phyloP scores from a whole-genome alignment of 805 yeast species.

The Candida taoyuanica region DNA sequence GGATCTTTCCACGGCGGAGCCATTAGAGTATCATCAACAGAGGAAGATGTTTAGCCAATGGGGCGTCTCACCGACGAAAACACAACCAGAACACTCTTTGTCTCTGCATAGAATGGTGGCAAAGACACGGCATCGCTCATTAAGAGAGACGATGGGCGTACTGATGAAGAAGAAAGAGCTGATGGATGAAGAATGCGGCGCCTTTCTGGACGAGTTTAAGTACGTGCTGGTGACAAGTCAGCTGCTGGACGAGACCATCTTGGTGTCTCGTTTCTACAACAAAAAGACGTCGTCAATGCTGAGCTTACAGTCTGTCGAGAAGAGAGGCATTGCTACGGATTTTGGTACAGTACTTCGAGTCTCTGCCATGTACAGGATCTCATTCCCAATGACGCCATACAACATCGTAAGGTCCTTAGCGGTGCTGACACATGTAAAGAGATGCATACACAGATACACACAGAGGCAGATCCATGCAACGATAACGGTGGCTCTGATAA shows the following conservation, averaged over 20 bases:
- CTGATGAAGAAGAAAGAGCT: slow-evolving; percentile 6
- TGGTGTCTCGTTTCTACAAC: slow-evolving; percentile 24
- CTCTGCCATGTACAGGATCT: slow-evolving; percentile 1
- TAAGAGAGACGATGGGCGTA: slow-evolving; percentile 2
- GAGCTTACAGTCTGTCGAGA: neutral
- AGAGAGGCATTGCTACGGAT: slow-evolving; percentile 2
- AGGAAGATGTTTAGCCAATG: slow-evolving; percentile 11
- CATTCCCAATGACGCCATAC: slow-evolving; percentile 1
- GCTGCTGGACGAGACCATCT: slow-evolving; percentile 37
- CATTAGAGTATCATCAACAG: slow-evolving; percentile 4
- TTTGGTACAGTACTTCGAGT: slow-evolving; percentile 4
- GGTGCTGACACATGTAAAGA: slow-evolving; percentile 2
- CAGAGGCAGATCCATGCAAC: slow-evolving; percentile 1
- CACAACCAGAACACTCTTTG: neutral
- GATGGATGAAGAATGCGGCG: slow-evolving; percentile 9
- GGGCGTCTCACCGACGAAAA: slow-evolving; percentile 17
- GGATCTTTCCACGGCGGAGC: slow-evolving; percentile 9
- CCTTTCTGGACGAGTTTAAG: slow-evolving; percentile 47
- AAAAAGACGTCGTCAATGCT: slow-evolving; percentile 14
- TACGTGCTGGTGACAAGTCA: slow-evolving; percentile 46
- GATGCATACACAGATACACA: neutral
- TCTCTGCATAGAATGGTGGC: too few species aligned
- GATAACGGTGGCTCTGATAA: slow-evolving; percentile 3
- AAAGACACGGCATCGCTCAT: slow-evolving; percentile 3
- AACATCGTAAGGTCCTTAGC: slow-evolving; percentile 1